phyloP scores from a whole-genome alignment of 1,284 basidiomycete genomes.

The Irpex rosettiformis region DNA sequence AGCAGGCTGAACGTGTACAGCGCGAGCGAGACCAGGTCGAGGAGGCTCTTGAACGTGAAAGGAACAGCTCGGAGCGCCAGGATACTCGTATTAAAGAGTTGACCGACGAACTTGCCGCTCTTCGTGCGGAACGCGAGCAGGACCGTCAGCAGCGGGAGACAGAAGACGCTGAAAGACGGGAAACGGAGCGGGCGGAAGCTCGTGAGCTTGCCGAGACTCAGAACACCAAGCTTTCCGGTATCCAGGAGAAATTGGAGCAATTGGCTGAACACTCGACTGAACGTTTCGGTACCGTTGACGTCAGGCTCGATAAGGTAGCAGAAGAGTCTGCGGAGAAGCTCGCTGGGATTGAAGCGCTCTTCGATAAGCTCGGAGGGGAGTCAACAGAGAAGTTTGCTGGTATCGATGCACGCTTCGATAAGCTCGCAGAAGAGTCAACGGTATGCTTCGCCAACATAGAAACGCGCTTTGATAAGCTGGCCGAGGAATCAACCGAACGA shows the following conservation, averaged over 20 bases:
- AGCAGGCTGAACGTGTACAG: slow-evolving; percentile 8
- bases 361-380: slow-evolving; percentile 3
- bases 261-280: not conserved
- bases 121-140: slow-evolving; percentile 9
- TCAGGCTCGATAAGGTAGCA: not conserved
- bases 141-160: slow-evolving; percentile 6
- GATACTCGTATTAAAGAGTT: slow-evolving; percentile 13
- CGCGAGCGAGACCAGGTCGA: slow-evolving; percentile 4
- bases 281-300: not conserved
- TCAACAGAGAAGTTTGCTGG: not conserved
- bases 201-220: slow-evolving; percentile 5
- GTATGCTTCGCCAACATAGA: not conserved
- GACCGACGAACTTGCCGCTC: slow-evolving; percentile 10
- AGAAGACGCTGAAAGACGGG: slow-evolving; percentile 10
- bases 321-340: not conserved
- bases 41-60: slow-evolving; percentile 8
- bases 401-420: not conserved
- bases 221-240: not conserved
- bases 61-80: slow-evolving; percentile 5
- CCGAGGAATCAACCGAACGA: too few species aligned
- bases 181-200: slow-evolving; percentile 8
- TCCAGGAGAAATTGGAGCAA: slow-evolving; percentile 7
- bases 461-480: too few species aligned
- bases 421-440: not conserved
- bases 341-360: not conserved